A percentile compares a stretch with the other conserved stretches of the same genome.
These are phyloP conservation scores for Leptomonas seymouri DNA, from an alignment of 208 protist genomes.

Conservation along the genomic window DNA sequence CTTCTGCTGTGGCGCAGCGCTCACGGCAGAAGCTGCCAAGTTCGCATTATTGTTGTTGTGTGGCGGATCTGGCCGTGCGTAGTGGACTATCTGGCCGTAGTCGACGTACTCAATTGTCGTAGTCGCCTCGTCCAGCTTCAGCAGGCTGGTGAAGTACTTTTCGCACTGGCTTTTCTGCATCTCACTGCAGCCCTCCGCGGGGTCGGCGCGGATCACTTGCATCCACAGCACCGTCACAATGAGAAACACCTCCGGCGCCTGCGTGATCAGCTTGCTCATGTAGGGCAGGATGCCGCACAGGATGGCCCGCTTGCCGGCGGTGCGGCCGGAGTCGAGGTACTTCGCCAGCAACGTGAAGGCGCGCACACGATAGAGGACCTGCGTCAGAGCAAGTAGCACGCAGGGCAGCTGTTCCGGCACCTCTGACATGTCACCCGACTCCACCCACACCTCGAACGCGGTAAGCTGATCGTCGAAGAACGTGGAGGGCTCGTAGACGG, in stretches of 20 bases:
- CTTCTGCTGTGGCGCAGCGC: conserved; percentile 23
- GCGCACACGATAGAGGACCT: conserved; percentile 92
- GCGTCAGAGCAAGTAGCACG: conserved; percentile 96
- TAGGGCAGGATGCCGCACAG: conserved; percentile 98
- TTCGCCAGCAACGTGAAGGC: conserved; percentile 95
- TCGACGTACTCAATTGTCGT: conserved; percentile 86
- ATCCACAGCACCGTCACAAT: conserved; percentile 87
- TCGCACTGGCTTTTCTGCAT: conserved; percentile 60
- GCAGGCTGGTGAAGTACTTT: conserved; percentile 70
- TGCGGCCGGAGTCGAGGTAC: conserved; percentile 97
- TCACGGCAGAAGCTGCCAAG: background rate
- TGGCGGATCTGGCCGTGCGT: conserved; percentile 15
- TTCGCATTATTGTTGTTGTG: background rate
- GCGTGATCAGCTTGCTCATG: conserved; percentile 95
- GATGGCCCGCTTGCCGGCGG: conserved; percentile 95
- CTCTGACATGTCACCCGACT: conserved; percentile 89
- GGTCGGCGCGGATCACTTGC: conserved; percentile 77
- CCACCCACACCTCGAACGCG: conserved; percentile 99
- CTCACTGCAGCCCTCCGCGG: conserved; percentile 56
- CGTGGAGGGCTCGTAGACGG: conserved; percentile 76
- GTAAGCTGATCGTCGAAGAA: conserved; percentile 99
- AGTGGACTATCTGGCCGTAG: conserved; percentile 46
- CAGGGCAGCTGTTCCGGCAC: conserved; percentile 97
- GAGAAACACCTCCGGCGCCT: conserved; percentile 76
- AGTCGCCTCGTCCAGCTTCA: conserved; percentile 85